Percentiles rank a stretch among this genome's conserved stretches.
These are phyloP conservation scores for Boechera divaricarpa DNA, from an alignment of 345 rosid species.

Conservation along the genomic window DNA sequence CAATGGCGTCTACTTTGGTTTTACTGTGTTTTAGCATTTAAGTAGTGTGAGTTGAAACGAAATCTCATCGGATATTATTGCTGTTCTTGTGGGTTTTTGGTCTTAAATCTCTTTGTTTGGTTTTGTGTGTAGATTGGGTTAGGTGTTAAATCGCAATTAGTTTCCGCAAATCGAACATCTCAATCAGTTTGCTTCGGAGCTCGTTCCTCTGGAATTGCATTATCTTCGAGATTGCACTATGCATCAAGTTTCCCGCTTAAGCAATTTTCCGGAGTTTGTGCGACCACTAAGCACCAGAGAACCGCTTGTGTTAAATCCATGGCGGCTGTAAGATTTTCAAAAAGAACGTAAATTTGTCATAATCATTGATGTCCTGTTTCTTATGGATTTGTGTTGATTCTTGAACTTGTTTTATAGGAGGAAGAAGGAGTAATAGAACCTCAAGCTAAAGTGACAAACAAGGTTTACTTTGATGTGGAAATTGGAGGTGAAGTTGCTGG, in stretches of 20 bases:
- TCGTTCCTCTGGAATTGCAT: constrained; percentile 45
- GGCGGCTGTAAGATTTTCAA: constrained; percentile 52
- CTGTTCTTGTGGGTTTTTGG: not conserved
- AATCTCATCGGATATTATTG: not conserved
- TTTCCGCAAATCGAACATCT: constrained; percentile 33
- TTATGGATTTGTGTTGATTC: constrained; percentile 10
- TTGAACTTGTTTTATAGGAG: constrained; percentile 53
- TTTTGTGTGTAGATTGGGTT: constrained; percentile 41
- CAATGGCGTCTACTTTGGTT: not conserved
- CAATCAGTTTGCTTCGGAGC: constrained; percentile 40
- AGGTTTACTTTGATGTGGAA: constrained; percentile 87
- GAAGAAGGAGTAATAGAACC: constrained; percentile 50
- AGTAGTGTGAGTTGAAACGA: not conserved
- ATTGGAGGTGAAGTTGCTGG: constrained; percentile 79
- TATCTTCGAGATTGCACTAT: constrained; percentile 59
- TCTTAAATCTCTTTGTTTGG: constrained; percentile 12
- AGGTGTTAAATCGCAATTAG: constrained; percentile 43
- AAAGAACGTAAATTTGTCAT: not conserved
- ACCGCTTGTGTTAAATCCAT: constrained; percentile 56
- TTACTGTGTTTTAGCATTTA: not conserved
- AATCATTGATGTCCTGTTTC: not conserved
- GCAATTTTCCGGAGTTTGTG: constrained; percentile 49
- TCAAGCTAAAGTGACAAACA: constrained; percentile 80
- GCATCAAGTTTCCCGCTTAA: constrained; percentile 48
- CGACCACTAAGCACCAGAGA: constrained; percentile 49